Conservation (phyloP, 768 basidiomycete genomes). For the Leccinum broughii region DNA sequence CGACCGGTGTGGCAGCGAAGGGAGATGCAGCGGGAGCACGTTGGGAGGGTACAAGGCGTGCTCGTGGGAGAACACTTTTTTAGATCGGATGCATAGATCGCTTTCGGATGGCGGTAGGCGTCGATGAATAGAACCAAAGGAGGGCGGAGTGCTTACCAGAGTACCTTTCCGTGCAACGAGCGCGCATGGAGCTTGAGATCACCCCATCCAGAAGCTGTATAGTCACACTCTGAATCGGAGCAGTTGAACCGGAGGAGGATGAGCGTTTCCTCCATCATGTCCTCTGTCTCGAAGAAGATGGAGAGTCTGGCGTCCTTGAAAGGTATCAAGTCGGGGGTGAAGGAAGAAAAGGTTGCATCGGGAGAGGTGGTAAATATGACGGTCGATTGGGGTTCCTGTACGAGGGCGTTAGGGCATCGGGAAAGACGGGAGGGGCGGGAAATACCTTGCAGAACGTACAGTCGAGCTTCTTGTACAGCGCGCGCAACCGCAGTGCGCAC, state of each 20-base stretch:
- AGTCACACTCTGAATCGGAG: slow-evolving; percentile 80
- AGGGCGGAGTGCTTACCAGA: slow-evolving; percentile 59
- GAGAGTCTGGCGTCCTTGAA: slow-evolving; percentile 72
- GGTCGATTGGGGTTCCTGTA: slow-evolving; percentile 67
- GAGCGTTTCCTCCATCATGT: slow-evolving; percentile 94
- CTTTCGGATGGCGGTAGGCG: slow-evolving; percentile 37
- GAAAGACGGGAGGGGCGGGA: background rate
- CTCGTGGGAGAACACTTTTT: slow-evolving; percentile 96
- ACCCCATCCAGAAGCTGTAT: slow-evolving; percentile 84
- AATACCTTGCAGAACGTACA: slow-evolving; percentile 90
- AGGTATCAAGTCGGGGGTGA: slow-evolving; percentile 51
- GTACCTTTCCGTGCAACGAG: slow-evolving; percentile 67
- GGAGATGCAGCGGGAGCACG: slow-evolving; percentile 71
- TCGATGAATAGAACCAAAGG: background rate
- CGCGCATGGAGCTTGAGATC: slow-evolving; percentile 86
- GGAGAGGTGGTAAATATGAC: slow-evolving; percentile 75
- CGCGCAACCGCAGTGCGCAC: slow-evolving; percentile 83
- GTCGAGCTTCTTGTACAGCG: slow-evolving; percentile 89
- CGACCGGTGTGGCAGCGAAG: slow-evolving; percentile 55
- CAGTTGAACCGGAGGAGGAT: slow-evolving; percentile 94
- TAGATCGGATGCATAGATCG: slow-evolving; percentile 82
- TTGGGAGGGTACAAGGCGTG: slow-evolving; percentile 77
- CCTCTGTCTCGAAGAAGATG: slow-evolving; percentile 85
- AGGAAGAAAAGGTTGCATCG: slow-evolving; percentile 61
- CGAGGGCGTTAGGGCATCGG: background rate